A percentile compares a stretch with the other conserved stretches of the same genome.
Evolutionary conservation across 2,329 filamentous ascomycete species (phyloP).

Genomic region (Sarocladiaceae sp.): DNA sequence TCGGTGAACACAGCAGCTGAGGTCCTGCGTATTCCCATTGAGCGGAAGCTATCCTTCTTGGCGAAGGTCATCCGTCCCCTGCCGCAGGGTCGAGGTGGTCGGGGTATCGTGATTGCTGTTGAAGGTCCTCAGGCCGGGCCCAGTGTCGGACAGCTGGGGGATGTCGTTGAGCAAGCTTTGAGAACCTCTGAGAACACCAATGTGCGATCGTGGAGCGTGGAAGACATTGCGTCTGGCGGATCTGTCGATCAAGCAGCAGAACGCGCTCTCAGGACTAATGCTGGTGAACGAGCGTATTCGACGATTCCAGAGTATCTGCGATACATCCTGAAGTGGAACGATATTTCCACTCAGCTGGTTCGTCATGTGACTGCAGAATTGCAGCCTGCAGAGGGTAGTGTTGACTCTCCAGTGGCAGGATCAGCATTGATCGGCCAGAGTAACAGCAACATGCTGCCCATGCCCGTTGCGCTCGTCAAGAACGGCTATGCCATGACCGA

Average conservation of each 20-base stretch:
- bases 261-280: not conserved
- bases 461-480: conserved; percentile 70
- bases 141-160: conserved; percentile 49
- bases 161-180: conserved; percentile 60
- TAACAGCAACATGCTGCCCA: conserved; percentile 11
- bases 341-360: conserved; percentile 64
- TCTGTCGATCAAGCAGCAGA: too few relatives aligned
- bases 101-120: conserved; percentile 77
- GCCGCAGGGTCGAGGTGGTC: conserved; percentile 22
- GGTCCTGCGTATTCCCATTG: conserved; percentile 65
- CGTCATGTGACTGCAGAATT: conserved; percentile 30
- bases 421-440: not conserved
- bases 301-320: not conserved
- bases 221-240: not conserved
- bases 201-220: conserved; percentile 36
- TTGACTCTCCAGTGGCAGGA: not conserved
- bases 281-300: not conserved
- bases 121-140: conserved; percentile 60
- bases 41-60: conserved; percentile 71
- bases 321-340: conserved; percentile 66
- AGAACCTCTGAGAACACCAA: conserved; percentile 31
- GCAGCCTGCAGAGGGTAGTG: too few relatives aligned
- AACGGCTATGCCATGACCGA: conserved; percentile 74
- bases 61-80: conserved; percentile 69
- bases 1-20: too few relatives aligned